Evolutionary conservation across 192 early-diverging fungal species (phyloP), one percentile per base, ranked within the genome.

Genomic region (Backusella parvicylindrica): DNA sequence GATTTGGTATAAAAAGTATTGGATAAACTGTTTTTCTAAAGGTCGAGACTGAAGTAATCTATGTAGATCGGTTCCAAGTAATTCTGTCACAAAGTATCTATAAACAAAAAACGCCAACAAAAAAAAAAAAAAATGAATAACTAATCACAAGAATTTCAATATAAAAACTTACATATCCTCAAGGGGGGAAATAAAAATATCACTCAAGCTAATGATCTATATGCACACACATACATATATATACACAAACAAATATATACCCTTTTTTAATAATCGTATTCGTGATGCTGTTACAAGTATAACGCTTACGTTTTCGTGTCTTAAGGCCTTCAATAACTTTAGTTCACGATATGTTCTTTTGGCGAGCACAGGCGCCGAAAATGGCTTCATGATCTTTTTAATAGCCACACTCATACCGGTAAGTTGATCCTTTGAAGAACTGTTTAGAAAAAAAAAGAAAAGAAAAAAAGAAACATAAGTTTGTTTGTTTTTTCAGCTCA

Each of bases 1-100:
- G 65, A 99, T 96, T 78, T 99, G 97, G 79, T 97, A 99, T 80
- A 96, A 86, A 83, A 99, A 99, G 89, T 96, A 99, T 85, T 99
- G 95, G 74, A 97, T 93, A 73, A 96, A 96, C 79, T 96, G 95
- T 80, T 94, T 94, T 76, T 97, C 95, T 71, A 99, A 84, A n/a
- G 94, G 94, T 74, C 95, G 87, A 41, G 93, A 93, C 70, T 92
- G 92, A 60, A 97, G 84, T 56, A 99, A 88, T 66, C 96, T 91
- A 81, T 97, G 95, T 64, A 99, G 86, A 82, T 99, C 97, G 1
- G 97, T 96, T 73, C 95, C 97, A n/a, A 99, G 83, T 37, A 97
- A 84, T 77, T 99, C 97, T 11, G 96, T 97, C 33, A 99, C 96
- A 85, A 99, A 96, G 84, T 99, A 99, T 53, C 87, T 91, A 73